Evolutionary conservation across 202 grass and related monocot genomes (phyloP), one percentile per base, ranked within the genome.

Genomic region (Carex sylvatica): DNA sequence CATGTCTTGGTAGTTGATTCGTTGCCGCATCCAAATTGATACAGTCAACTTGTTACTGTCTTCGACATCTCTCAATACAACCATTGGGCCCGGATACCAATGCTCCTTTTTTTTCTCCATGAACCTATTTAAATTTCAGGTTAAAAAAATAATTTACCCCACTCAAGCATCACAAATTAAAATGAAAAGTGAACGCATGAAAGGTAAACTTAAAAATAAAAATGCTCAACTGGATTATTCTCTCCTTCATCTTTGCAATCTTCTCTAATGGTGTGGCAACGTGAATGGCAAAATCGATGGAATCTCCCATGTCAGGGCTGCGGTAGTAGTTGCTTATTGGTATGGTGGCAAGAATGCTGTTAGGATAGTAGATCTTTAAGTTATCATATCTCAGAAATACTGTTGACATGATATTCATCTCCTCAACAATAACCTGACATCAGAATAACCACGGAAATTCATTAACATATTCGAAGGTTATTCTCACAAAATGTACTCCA

Each of bases 341-440:
- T 72, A 87, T 85, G 6, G 94, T 94, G 22, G 94, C 92, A 36
- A 97, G 80, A 0, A 92, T 71, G 26, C 61, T 87, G 54, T 97
- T 97, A 67, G 94, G 92, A 87, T 97, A 97, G 40, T 84, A 89
- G n/a, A 97, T 84, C 87, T 97, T 97, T 42, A 90, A 69, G 56
- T 97, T 97, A 73, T 97, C 94, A 53, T 82, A 91, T 74, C 90
- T 89, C 38, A 97, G 83, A 71, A 97, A 94, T 15, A 97, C 77
- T 3, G 87, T 92, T 20, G 94, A 89, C 88, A 97, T 87, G 26
- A 97, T 97, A 61, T 97, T 94, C 94, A 97, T 94, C 84, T 97
- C 94, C 83, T 97, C 94, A 42, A 97, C 94, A 24, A 92, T 33
- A 79, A 91, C 14, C 94, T 97, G 85, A 87, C 19, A 82, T n/a